phyloP scores from a whole-genome alignment of 2,329 filamentous ascomycete genomes.

The Berkeleyomyces rouxiae region DNA sequence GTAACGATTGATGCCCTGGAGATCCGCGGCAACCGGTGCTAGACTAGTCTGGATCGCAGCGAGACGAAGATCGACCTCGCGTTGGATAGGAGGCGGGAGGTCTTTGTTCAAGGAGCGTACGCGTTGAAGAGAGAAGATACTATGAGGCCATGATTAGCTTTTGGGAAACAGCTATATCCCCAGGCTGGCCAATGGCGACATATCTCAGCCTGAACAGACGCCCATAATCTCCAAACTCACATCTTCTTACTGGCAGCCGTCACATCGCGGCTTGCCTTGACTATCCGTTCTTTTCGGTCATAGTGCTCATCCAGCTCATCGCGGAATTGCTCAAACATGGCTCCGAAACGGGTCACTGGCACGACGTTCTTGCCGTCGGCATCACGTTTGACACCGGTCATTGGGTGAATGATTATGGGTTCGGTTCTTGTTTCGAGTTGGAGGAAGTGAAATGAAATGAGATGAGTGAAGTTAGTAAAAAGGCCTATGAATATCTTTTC shows the following conservation, averaged over 20 bases:
- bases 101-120: slow-evolving; percentile 44
- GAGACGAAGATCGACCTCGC: slow-evolving; percentile 54
- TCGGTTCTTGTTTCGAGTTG: no score
- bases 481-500: neutral
- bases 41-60: slow-evolving; percentile 57
- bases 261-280: slow-evolving; percentile 83
- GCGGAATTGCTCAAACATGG: slow-evolving; percentile 76
- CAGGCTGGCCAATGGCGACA: no score
- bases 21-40: slow-evolving; percentile 48
- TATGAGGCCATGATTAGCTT: slow-evolving; percentile 13
- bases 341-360: slow-evolving; percentile 29
- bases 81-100: slow-evolving; percentile 51
- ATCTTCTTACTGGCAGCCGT: slow-evolving; percentile 95
- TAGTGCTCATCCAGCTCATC: slow-evolving; percentile 87
- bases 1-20: slow-evolving; percentile 63
- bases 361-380: slow-evolving; percentile 30
- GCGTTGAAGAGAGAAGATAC: slow-evolving; percentile 26
- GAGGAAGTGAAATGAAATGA: no score
- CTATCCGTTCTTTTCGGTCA: slow-evolving; percentile 74
- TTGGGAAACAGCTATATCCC: neutral
- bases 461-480: neutral
- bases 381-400: slow-evolving; percentile 33
- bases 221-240: slow-evolving; percentile 29
- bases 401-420: slow-evolving; percentile 12
- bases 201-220: neutral